These are phyloP conservation scores for Berberis thunbergii DNA, from an alignment of 164 flowering plant species.

Conservation along the genomic window DNA sequence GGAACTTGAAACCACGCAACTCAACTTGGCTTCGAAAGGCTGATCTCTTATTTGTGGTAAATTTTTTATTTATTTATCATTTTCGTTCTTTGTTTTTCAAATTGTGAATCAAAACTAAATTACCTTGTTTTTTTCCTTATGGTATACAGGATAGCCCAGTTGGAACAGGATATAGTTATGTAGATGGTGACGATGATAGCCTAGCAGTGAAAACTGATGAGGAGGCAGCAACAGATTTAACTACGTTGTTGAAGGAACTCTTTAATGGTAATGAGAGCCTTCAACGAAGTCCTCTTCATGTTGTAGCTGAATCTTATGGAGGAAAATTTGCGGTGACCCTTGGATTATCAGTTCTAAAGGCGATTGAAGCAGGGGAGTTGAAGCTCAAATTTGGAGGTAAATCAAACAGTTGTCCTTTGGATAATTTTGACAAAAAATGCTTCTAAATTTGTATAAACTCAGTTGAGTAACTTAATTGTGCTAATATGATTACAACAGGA, in stretches of 20 bases:
- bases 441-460: neutral
- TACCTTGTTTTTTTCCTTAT: neutral
- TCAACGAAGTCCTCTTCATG: constrained; percentile 56
- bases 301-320: constrained; percentile 91
- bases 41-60: constrained; percentile 52
- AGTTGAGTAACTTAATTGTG: neutral
- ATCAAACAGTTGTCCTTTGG: no score
- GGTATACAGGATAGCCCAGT: constrained; percentile 73
- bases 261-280: constrained; percentile 48
- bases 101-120: neutral
- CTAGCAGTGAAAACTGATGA: constrained; percentile 58
- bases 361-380: constrained; percentile 50
- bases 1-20: constrained; percentile 35
- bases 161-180: constrained; percentile 84
- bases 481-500: constrained; percentile 27
- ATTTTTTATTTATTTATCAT: neutral
- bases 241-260: constrained; percentile 43
- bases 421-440: neutral
- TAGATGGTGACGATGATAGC: constrained; percentile 32
- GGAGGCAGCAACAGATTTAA: constrained; percentile 71
- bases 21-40: constrained; percentile 57
- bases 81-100: neutral
- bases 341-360: constrained; percentile 51
- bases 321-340: constrained; percentile 79
- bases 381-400: constrained; percentile 81